Percentiles rank a stretch among this genome's conserved stretches.
Conservation (phyloP, 768 basidiomycete genomes). For the Atractiella rhizophila region DNA sequence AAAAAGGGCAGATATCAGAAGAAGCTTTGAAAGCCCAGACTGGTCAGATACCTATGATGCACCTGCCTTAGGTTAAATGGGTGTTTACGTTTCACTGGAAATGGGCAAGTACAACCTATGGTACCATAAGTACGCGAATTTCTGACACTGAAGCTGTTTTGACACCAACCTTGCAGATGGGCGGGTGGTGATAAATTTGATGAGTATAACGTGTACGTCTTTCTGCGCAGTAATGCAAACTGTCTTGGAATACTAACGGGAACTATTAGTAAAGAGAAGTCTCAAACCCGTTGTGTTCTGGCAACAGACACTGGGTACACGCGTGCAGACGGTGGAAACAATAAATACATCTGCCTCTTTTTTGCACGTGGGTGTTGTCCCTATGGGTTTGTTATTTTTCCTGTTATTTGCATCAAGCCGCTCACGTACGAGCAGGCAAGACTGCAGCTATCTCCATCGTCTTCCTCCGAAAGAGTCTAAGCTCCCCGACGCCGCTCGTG, state of each 20-base stretch:
- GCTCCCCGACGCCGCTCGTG: conserved; percentile 74
- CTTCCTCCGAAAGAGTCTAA: conserved; percentile 42
- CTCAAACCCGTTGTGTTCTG: conserved; percentile 73
- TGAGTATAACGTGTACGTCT: conserved; percentile 44
- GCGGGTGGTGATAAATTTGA: conserved; percentile 98
- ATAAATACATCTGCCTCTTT: conserved; percentile 82
- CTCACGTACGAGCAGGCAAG: conserved; percentile 25
- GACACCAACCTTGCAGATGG: conserved; percentile 32
- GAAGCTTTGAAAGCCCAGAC: too few species aligned
- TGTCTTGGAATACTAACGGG: too few species aligned
- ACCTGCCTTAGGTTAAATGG: too few species aligned
- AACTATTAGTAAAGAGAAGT: conserved; percentile 42
- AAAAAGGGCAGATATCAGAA: too few species aligned
- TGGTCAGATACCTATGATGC: too few species aligned
- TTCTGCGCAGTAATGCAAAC: too few species aligned
- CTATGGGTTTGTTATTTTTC: conserved; percentile 35
- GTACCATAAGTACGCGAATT: conserved; percentile 79
- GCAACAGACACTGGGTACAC: conserved; percentile 75
- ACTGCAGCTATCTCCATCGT: conserved; percentile 84
- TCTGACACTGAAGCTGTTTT: background rate
- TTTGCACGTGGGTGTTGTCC: conserved; percentile 92
- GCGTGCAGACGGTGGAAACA: conserved; percentile 75
- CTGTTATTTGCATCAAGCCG: too few species aligned
- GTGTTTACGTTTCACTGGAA: too few species aligned
- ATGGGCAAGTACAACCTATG: conserved; percentile 49